Base-by-base conservation (phyloP, 176 grass and related monocot genomes). In the Poa annua region DNA sequence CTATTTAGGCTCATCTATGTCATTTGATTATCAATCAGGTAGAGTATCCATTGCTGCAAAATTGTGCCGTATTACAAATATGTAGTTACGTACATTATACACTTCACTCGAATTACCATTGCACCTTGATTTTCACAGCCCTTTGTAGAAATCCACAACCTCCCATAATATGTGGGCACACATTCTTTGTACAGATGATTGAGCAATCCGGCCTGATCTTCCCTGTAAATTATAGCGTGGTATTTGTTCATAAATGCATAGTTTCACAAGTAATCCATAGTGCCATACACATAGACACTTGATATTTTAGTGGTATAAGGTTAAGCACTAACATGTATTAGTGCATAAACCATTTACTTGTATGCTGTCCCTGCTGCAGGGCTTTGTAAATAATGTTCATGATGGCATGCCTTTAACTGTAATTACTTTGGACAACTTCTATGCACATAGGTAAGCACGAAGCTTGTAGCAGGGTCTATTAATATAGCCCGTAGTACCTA, bases 391-490 rank as follows among this genome's bases (percentile, higher is more conserved):
- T 51, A 44, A 66, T 66, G 72, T 5, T 45, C 14, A 47, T 29
- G 36, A 47, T 5, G 11, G 42, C 61, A 36, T 35, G 1, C 11
- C 12, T 80, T 67, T 38, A n/a, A 9, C 25, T 52, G 1, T 52
- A 33, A 6, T 67, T 80, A 16, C 17, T 34, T 24, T n/a, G 61
- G 10, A 35, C n/a, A n/a, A 32, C 57, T 45, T 33, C 19, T 61
- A 21, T 73, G 53, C 25, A 61, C 56, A 42, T 49, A 49, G 39
- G 11, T 83, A 48, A 57, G 52, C 35, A 83, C 6, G 21, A 49
- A 62, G 8, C 54, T 57, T 74, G 19, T 83, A 49, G 39, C 11
- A 48, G 26, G 81, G 19, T 74, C 74, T 74, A 48, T 21, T 24
- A 60, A 21, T 73, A n/a, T 73, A 82, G 11, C 2, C 32, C n/a